Evolutionary conservation across 176 grass and related monocot species (phyloP).

Genomic region (Ensete glaucum): DNA sequence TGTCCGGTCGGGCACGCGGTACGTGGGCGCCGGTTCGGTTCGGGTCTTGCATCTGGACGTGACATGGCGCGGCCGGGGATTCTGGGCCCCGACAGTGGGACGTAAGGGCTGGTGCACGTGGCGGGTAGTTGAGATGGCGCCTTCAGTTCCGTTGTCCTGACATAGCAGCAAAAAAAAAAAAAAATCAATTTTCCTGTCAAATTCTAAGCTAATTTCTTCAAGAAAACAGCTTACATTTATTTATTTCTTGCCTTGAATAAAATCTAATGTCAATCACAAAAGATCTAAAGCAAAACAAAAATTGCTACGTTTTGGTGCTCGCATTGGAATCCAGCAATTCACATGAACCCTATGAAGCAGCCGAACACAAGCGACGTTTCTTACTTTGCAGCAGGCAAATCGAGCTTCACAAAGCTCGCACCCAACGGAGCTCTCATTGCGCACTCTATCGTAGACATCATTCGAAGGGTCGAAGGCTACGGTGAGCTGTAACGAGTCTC

Average conservation of each 20-base stretch:
- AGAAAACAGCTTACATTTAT: too few species aligned
- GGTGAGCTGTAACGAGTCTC: not conserved
- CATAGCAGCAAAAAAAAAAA: not conserved
- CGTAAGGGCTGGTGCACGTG: conserved; percentile 3
- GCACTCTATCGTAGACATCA: not conserved
- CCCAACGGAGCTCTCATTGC: not conserved
- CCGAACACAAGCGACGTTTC: too few species aligned
- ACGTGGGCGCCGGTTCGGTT: not conserved
- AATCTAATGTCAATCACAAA: too few species aligned
- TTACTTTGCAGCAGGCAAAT: too few species aligned
- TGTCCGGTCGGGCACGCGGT: conserved; percentile 11
- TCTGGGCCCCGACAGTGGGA: not conserved
- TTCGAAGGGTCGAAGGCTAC: not conserved
- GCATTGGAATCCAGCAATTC: too few species aligned
- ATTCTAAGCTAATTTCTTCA: too few species aligned
- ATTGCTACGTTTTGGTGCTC: too few species aligned
- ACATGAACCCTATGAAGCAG: too few species aligned
- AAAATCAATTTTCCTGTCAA: not conserved
- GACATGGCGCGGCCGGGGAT: not conserved
- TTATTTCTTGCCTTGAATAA: too few species aligned
- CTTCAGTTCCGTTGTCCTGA: not conserved
- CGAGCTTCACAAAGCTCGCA: too few species aligned
- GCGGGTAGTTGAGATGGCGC: not conserved
- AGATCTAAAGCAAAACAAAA: too few species aligned
- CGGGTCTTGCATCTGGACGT: conserved; percentile 6